Evolutionary conservation across 2,329 filamentous ascomycete genomes (phyloP), one percentile per base, ranked within the genome.

Genomic region (Coniochaeta sp.): DNA sequence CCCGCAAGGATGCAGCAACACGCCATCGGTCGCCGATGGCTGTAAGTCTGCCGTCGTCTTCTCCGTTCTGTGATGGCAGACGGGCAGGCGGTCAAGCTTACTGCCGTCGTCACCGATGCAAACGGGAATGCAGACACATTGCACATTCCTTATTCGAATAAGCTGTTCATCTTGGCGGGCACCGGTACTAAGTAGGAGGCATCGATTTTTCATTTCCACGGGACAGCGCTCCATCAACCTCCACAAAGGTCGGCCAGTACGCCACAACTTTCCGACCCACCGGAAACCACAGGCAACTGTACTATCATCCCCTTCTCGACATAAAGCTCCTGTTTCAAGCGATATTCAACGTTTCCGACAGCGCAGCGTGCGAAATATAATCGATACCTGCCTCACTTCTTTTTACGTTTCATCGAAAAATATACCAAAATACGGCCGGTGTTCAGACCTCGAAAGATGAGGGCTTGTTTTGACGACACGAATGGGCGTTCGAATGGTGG

Each of bases 1-100:
- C 85, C 85, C 63, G 79, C 68, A 56, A 61, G 79, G 71, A 79
- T 84, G 72, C 81, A 87, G 79, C 82, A 83, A 70, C 81, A 83
- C 68, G 68, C 73, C 59, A 75, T 83, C 64, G 74, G 74, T 60
- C 77, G 80, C 63, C 79, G 81, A 65, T 86, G 83, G 83, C 85
- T 74, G 65, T 65, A 64, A 59, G 61, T n/a, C n/a, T n/a, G n/a
- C 59, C 57, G 60, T 66, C 59, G 61, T 68, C 66, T 65, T 62
- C 26, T 50, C 44, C 22, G 5, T 30, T 52, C 47, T 52, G 47
- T 30, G 22, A 28, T 52, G 47, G 24, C 26, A 52, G 47, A 52
- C 47, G 47, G 30, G 26, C 47, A 28, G 47, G 9, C 47, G 47
- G 24, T 24, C 17, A 1, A 52, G 22, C 47, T 30, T 30, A 52